Percentiles rank a stretch among this genome's conserved stretches.
These are phyloP conservation scores for Ogataea zsoltii DNA, from an alignment of 805 yeast genomes.

Conservation along the genomic window DNA sequence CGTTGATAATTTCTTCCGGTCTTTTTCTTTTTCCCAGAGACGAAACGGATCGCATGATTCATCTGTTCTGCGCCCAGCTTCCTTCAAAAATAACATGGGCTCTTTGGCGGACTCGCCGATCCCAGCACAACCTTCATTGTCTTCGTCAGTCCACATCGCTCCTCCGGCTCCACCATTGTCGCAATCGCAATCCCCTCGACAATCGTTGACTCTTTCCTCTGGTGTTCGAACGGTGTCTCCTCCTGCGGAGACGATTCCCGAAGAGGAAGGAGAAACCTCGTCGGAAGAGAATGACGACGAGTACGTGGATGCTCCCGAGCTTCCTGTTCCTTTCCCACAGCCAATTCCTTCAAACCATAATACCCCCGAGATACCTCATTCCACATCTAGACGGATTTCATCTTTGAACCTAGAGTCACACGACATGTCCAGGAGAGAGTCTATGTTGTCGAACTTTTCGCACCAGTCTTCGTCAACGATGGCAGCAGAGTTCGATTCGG, in stretches of 20 bases:
- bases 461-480: slow-evolving; percentile 15
- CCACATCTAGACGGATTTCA: slow-evolving; percentile 17
- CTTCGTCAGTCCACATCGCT: slow-evolving; percentile 2
- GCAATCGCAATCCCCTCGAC: background rate
- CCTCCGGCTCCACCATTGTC: background rate
- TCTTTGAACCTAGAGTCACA: slow-evolving; percentile 8
- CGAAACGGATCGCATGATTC: slow-evolving; percentile 20
- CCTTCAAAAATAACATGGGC: slow-evolving; percentile 1
- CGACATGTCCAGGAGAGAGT: slow-evolving; percentile 15
- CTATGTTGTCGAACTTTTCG: slow-evolving; percentile 14
- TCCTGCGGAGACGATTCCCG: slow-evolving; percentile 16
- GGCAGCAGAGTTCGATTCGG: slow-evolving; percentile 27
- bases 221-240: slow-evolving; percentile 6
- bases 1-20: slow-evolving; percentile 36
- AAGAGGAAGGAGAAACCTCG: slow-evolving; percentile 17
- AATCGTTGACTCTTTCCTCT: background rate
- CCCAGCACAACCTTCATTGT: background rate
- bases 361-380: slow-evolving; percentile 1
- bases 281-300: slow-evolving; percentile 20
- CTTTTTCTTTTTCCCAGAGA: slow-evolving; percentile 35
- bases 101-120: slow-evolving; percentile 3
- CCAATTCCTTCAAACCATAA: slow-evolving; percentile 6
- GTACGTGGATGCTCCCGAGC: slow-evolving; percentile 32
- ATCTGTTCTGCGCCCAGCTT: background rate
- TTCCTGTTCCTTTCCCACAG: slow-evolving; percentile 16